phyloP scores from a whole-genome alignment of 1,139 yeast genomes.

The Hyphopichia pseudoburtonii region DNA sequence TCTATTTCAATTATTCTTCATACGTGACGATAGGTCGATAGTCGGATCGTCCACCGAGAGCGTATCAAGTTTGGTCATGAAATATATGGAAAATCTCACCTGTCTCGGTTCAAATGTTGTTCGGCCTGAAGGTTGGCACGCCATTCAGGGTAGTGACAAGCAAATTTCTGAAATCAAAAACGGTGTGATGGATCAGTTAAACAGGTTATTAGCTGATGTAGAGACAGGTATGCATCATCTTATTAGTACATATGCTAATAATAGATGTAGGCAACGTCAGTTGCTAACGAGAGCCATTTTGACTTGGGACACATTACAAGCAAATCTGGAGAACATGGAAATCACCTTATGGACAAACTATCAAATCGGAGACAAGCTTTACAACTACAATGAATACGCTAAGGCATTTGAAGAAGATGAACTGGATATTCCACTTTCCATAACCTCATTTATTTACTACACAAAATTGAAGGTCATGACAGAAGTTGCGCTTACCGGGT shows the following conservation, averaged over 20 bases:
- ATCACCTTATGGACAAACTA: conserved; percentile 31
- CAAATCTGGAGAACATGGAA: conserved; percentile 57
- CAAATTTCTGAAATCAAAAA: conserved; percentile 8
- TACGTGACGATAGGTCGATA: conserved; percentile 60
- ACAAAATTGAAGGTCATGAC: conserved; percentile 70
- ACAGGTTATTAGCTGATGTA: conserved; percentile 29
- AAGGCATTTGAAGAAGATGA: conserved; percentile 7
- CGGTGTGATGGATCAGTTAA: conserved; percentile 12
- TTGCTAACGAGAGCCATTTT: conserved; percentile 53
- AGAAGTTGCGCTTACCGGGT: conserved; percentile 70
- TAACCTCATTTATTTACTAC: conserved; percentile 68
- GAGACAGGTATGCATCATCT: conserved; percentile 55
- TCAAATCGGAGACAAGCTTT: conserved; percentile 34
- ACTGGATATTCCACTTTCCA: conserved; percentile 42
- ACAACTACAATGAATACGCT: conserved; percentile 15
- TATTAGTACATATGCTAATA: conserved; percentile 61
- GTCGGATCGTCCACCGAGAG: conserved; percentile 26
- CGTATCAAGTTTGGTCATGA: conserved; percentile 17
- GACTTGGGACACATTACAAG: conserved; percentile 82
- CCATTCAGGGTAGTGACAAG: conserved; percentile 16
- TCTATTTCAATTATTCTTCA: conserved; percentile 56
- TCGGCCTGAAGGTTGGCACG: conserved; percentile 22
- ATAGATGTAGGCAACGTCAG: conserved; percentile 83
- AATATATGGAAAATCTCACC: conserved; percentile 24
- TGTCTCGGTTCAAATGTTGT: conserved; percentile 25